phyloP scores from a whole-genome alignment of 116 monocot genomes.

The Phalaenopsis hybrid region DNA sequence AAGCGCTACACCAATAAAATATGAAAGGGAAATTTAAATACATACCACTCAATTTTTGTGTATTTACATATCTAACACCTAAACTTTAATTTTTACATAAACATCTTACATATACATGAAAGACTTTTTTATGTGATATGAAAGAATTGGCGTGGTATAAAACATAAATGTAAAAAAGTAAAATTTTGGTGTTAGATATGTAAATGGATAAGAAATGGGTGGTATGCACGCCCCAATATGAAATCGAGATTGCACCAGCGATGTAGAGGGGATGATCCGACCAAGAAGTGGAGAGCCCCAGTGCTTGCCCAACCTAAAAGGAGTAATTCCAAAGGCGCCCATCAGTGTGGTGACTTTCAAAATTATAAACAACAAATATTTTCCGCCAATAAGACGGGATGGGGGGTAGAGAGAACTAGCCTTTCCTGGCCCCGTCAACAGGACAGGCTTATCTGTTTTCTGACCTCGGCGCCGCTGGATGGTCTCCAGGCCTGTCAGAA shows the following conservation, averaged over 20 bases:
- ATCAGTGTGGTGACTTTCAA: neutral
- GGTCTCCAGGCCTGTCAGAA: slow-evolving; percentile 52
- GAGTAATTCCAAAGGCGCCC: neutral
- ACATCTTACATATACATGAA: too few species aligned
- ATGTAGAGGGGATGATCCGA: slow-evolving; percentile 77
- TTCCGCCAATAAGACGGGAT: neutral
- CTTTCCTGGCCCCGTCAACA: slow-evolving; percentile 90
- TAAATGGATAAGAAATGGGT: too few species aligned
- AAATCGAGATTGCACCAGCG: slow-evolving; percentile 29
- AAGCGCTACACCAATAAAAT: neutral
- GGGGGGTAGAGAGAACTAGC: slow-evolving; percentile 18
- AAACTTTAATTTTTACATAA: too few species aligned
- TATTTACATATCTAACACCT: too few species aligned
- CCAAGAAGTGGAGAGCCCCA: slow-evolving; percentile 76
- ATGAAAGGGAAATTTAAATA: neutral
- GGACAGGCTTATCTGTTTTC: slow-evolving; percentile 65
- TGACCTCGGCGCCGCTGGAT: slow-evolving; percentile 72
- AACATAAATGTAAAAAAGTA: too few species aligned
- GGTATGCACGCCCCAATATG: too few species aligned
- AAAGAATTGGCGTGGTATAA: too few species aligned
- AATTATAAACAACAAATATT: neutral
- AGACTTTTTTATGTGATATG: too few species aligned
- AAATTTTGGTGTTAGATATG: too few species aligned
- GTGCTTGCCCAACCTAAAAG: slow-evolving; percentile 75
- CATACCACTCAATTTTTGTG: too few species aligned